phyloP scores from a whole-genome alignment of 2,329 filamentous ascomycete genomes.

The Trichoderma semiorbis region DNA sequence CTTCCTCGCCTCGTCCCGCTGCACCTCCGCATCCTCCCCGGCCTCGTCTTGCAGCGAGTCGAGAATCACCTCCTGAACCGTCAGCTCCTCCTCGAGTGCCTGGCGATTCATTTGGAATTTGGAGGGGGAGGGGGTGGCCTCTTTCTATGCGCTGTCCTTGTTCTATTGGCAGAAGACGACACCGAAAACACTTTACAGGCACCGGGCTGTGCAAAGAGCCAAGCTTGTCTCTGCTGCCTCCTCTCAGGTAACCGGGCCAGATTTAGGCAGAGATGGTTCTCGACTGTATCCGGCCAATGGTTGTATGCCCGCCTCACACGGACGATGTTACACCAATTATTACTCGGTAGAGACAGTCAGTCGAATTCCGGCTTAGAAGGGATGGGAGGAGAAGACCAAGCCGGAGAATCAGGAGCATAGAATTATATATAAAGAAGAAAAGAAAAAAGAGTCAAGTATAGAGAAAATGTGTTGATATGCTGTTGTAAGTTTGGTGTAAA shows the following conservation, averaged over 20 bases:
- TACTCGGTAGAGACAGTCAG: background rate
- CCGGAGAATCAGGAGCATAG: background rate
- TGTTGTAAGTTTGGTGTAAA: background rate
- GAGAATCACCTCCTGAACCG: constrained; percentile 42
- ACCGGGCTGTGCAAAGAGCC: background rate
- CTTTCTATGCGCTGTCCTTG: background rate
- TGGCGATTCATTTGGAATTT: constrained; percentile 22
- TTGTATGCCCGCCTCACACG: background rate
- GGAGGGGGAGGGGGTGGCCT: background rate
- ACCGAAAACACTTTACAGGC: background rate
- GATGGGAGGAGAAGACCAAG: background rate
- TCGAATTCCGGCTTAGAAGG: background rate
- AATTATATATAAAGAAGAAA: background rate
- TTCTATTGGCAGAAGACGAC: background rate
- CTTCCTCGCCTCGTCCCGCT: constrained; percentile 26
- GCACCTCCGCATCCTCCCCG: constrained; percentile 30
- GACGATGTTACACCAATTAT: background rate
- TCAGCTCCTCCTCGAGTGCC: constrained; percentile 40
- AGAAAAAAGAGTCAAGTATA: background rate
- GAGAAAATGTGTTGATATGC: background rate
- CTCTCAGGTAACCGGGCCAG: background rate
- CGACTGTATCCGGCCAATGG: background rate
- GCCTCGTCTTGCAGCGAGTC: constrained; percentile 35
- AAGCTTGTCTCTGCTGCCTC: background rate
- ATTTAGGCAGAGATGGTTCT: background rate